phyloP scores from a whole-genome alignment of 2,329 filamentous ascomycete genomes.

The Chaetoscypha palmicola region DNA sequence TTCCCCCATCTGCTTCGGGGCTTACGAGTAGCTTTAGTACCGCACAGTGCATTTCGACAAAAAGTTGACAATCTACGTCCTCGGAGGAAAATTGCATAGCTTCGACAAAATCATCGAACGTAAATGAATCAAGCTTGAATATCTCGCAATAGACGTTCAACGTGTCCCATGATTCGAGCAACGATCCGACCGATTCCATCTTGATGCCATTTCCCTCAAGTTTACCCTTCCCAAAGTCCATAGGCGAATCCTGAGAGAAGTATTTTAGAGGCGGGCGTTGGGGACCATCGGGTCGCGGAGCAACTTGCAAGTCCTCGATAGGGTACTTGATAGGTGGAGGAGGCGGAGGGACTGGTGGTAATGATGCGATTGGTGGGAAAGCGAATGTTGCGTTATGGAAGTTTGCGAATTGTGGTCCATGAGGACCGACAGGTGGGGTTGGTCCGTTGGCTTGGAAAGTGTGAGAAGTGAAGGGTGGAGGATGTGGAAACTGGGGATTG shows the following conservation, averaged over 20 bases:
- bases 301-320: slow-evolving; percentile 84
- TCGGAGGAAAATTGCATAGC: slow-evolving; percentile 72
- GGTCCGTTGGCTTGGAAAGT: slow-evolving; percentile 29
- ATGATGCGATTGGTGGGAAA: slow-evolving; percentile 40
- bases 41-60: slow-evolving; percentile 87
- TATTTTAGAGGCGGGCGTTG: slow-evolving; percentile 73
- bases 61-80: slow-evolving; percentile 71
- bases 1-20: slow-evolving; percentile 66
- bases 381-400: slow-evolving; percentile 39
- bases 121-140: slow-evolving; percentile 91
- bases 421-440: slow-evolving; percentile 27
- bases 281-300: slow-evolving; percentile 52
- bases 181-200: slow-evolving; percentile 76
- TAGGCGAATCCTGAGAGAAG: slow-evolving; percentile 58
- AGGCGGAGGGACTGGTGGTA: slow-evolving; percentile 51
- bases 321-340: slow-evolving; percentile 85
- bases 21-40: slow-evolving; percentile 81
- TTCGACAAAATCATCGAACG: slow-evolving; percentile 92
- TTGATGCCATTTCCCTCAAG: slow-evolving; percentile 54
- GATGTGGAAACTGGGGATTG: slow-evolving; percentile 20
- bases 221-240: slow-evolving; percentile 40
- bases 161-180: slow-evolving; percentile 93
- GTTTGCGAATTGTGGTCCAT: slow-evolving; percentile 31
- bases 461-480: slow-evolving; percentile 26
- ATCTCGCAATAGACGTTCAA: slow-evolving; percentile 97